Base-by-base conservation (phyloP, 352 stramenopile species). In the Pythium plurisporium region DNA sequence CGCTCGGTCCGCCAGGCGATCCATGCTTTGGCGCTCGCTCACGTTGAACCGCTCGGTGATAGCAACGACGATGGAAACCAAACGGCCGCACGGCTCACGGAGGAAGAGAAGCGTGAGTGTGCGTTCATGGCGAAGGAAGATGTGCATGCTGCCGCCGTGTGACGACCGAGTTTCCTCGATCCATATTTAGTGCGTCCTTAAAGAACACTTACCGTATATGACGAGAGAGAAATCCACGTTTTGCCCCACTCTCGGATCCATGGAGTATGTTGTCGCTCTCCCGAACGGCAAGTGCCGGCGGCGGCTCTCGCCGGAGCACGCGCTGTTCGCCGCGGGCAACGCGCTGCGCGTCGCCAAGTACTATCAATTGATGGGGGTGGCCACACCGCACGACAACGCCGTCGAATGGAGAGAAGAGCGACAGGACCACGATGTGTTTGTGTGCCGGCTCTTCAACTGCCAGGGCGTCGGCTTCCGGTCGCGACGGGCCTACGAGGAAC, bases 251-350 rank as follows among this genome's bases (percentile, higher is more conserved):
- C 41, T n/a, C 41, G 11, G 19, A 11, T 14, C 51, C 30, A 77
- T 74, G 69, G 73, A 86, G 54, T 47, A 60, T 9, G 19, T 66
- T 34, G 40, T 45, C 30, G 59, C 69, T 58, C 46, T 77, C 10
- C 10, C 62, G 31, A 72, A 42, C n/a, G 76, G 76, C 51, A 84
- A 86, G 60, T 82, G 63, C 50, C 38, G 70, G 30, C 76, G 76
- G 25, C 65, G 65, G 27, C 78, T 75, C 60, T 81, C 73, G 33
- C 74, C 76, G n/a, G 72, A 82, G 29, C 69, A 82, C 56, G 40
- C 63, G 40, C 38, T 82, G 15, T 86, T 86, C 44, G 64, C 71
- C 11, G 53, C 67, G 19, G 76, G 73, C 5, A 79, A 80, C 38
- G 65, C 55, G 14, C 52, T 81, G 40, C 76, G 72, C 45, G 61